Conservation (phyloP, 129 eudicot genomes). For the sunflower (Helianthus annuus) region HanXRQr2.0-SUNRISE NC_035446.2:88591119-88591618, state of each 20-base stretch:
- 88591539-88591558: constrained; percentile 84
- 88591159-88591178: constrained; percentile 61
- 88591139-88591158: constrained; percentile 72
- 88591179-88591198: constrained; percentile 48
- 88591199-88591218: constrained; percentile 71
- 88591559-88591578: constrained; percentile 70
- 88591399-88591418: constrained; percentile 74
- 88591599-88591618: constrained; percentile 85
- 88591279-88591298: constrained; percentile 86
- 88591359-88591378: constrained; percentile 93
- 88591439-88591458: constrained; percentile 67
- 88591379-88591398: constrained; percentile 70
- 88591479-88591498: constrained; percentile 79
- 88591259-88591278: constrained; percentile 66
- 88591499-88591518: constrained; percentile 75
- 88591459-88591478: constrained; percentile 94
- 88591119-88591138: constrained; percentile 53
- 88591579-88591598: constrained; percentile 80
- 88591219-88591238: constrained; percentile 52
- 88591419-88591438: constrained; percentile 82
- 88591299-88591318: constrained; percentile 82
- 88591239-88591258: constrained; percentile 54
- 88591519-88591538: constrained; percentile 81
- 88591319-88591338: constrained; percentile 83
- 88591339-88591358: constrained; percentile 89